Conservation (phyloP, 2,329 filamentous ascomycete species). For the Gaeumannomyces tritici region DNA sequence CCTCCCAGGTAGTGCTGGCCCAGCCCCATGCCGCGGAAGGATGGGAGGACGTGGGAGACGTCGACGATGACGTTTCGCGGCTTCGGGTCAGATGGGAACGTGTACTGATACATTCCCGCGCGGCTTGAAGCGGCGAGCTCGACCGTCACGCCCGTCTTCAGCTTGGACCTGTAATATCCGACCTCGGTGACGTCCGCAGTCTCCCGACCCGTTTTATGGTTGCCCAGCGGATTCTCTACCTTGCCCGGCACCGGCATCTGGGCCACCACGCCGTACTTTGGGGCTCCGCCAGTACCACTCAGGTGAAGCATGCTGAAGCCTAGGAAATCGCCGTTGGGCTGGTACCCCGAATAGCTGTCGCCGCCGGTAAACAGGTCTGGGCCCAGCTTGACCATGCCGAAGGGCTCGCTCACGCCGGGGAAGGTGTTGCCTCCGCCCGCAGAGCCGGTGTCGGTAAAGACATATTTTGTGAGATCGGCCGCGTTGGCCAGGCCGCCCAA, state of each 20-base stretch:
- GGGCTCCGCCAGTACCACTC: slow-evolving; percentile 57
- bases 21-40: slow-evolving; percentile 48
- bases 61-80: slow-evolving; percentile 47
- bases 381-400: slow-evolving; percentile 39
- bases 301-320: slow-evolving; percentile 58
- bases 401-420: slow-evolving; percentile 35
- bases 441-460: slow-evolving; percentile 33
- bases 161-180: slow-evolving; percentile 49
- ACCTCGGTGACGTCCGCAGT: slow-evolving; percentile 41
- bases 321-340: slow-evolving; percentile 38
- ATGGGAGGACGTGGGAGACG: slow-evolving; percentile 56
- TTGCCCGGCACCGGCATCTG: slow-evolving; percentile 45
- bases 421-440: slow-evolving; percentile 38
- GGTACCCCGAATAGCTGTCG: slow-evolving; percentile 45
- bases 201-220: slow-evolving; percentile 45
- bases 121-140: slow-evolving; percentile 47
- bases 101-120: slow-evolving; percentile 52
- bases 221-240: slow-evolving; percentile 42
- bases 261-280: slow-evolving; percentile 59
- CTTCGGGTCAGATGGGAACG: slow-evolving; percentile 31
- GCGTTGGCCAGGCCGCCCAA: neutral
- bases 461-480: slow-evolving; percentile 21
- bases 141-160: slow-evolving; percentile 45
- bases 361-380: slow-evolving; percentile 35
- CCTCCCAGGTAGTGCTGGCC: slow-evolving; percentile 56